Evolutionary conservation across 108 stramenopile species (phyloP), one percentile per base, ranked within the genome.

Genomic region (Nitzschia palea): DNA sequence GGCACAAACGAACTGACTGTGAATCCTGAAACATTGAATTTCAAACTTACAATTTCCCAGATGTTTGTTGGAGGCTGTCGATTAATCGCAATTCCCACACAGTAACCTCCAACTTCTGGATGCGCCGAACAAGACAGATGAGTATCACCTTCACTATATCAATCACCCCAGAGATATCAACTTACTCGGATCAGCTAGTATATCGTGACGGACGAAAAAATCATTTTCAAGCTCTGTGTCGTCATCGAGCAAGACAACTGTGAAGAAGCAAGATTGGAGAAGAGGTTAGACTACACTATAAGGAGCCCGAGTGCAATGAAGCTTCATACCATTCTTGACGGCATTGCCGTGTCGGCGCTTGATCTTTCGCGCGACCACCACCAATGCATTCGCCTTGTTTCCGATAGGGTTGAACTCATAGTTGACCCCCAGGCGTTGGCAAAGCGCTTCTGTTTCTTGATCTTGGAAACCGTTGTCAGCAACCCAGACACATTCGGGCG

Each of bases 311-410:
- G 1, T 43, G 14, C 23, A 4, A 18, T 42, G 18, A 4, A 36
- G 22, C 1, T 17, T 2, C 59, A 6, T 60, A 60, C 59, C 59
- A 23, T 60, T 60, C 37, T 60, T 60, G 59, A 60, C 31, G 31
- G 35, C 36, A 26, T 43, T 26, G n/a, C 59, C 59, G 27, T 60
- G 36, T 2, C 18, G 35, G 18, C 59, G 59, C 33, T 60, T 60
- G 59, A 60, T 42, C 40, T 60, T 60, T 1, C 59, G 36, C 12
- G 59, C 59, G 8, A 60, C 59, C 18, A 60, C 59, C 1, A 60
- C 59, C 22, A 60, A 40, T 0, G 59, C 59, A 42, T 60, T 60
- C 5, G 59, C 59, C 59, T 60, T 60, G 59, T 60, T 60, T 60
- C 59, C 59, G n/a, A 42, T 25, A 22, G 40, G 40, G 20, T 60